Evolutionary conservation across 2,329 filamentous ascomycete species (phyloP).

Genomic region (Basipetospora chlamydospora): DNA sequence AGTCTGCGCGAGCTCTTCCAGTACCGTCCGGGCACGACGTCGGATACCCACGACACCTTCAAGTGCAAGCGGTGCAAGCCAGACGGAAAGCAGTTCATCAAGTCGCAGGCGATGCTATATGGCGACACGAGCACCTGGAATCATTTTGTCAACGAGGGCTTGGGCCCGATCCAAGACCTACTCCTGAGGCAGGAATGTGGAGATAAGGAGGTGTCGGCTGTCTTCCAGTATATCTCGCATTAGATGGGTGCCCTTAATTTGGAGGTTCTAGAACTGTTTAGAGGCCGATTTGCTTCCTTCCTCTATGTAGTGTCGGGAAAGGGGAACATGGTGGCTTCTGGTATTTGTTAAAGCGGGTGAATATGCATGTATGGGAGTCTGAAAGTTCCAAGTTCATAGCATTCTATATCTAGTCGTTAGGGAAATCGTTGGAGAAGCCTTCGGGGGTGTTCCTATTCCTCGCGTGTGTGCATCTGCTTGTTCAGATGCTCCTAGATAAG

Average conservation of each 20-base stretch:
- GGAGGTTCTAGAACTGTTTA: not conserved
- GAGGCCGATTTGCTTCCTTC: too few relatives aligned
- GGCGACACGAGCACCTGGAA: conserved; percentile 99
- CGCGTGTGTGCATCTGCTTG: too few relatives aligned
- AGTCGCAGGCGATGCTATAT: conserved; percentile 89
- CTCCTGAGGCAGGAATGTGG: conserved; percentile 72
- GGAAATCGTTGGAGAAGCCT: too few relatives aligned
- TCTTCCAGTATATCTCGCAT: conserved; percentile 98
- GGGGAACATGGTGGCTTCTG: too few relatives aligned
- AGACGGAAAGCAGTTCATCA: conserved; percentile 75
- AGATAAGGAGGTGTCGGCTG: conserved; percentile 72
- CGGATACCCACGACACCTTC: conserved; percentile 96
- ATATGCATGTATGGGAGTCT: too few relatives aligned
- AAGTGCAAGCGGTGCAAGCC: conserved; percentile 92
- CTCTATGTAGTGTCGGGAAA: too few relatives aligned
- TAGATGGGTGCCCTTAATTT: conserved; percentile 12
- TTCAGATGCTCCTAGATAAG: too few relatives aligned
- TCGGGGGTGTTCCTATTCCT: too few relatives aligned
- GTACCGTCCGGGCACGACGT: conserved; percentile 69
- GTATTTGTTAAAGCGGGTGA: too few relatives aligned
- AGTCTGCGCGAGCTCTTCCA: conserved; percentile 87
- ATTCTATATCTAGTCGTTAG: too few relatives aligned
- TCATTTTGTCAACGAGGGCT: conserved; percentile 72
- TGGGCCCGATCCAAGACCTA: conserved; percentile 80
- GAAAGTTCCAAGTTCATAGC: too few relatives aligned